Base-by-base conservation (phyloP, 495 filamentous ascomycete genomes). In the Corynascus novoguineensis region DNA sequence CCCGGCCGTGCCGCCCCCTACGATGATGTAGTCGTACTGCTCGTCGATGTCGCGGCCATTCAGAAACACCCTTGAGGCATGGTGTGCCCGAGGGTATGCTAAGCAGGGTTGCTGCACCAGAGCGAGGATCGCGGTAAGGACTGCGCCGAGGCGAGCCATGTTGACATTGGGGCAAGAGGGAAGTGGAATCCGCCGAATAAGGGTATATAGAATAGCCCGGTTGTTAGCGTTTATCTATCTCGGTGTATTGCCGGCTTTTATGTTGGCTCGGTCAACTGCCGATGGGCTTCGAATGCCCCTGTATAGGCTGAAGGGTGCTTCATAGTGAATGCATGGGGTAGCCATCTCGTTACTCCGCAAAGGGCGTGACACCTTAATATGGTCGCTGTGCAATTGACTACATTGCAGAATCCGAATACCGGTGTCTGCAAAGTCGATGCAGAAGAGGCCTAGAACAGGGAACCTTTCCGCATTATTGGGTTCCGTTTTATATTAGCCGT, bases 1-100 rank as follows among this genome's bases (percentile, higher is more conserved):
- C 47, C 91, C 91, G 3, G 91, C 90, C 22, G 91, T 95, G 62
- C 91, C 91, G 45, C 90, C 91, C 55, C 89, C 90, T 7, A 95
- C 81, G 62, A 95, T 86, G 58, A 96, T 74, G 67, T 91, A 95
- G 75, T 96, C 90, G 72, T 86, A 95, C 5, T 64, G 46, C 21
- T 41, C 14, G 2, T 62, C 49, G 27, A 56, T 50, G 17, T 60
- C 49, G 15, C 51, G 32, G n/a, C 31, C 31, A 21, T 53, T 21
- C n/a, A 58, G 17, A 4, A 62, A 40, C 12, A 63, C 53, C 6
- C 21, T 58, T 15, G 59, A 38, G 9, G 56, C 35, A n/a, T 27
- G 37, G 22, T 59, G 37, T 19, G n/a, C 11, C 9, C 46, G 45
- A 24, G 31, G 21, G 8, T 37, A 34, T 10, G 46, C 52, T 1